Conservation (phyloP, 257 asterid species). For the Capsicum rhomboideum region DNA sequence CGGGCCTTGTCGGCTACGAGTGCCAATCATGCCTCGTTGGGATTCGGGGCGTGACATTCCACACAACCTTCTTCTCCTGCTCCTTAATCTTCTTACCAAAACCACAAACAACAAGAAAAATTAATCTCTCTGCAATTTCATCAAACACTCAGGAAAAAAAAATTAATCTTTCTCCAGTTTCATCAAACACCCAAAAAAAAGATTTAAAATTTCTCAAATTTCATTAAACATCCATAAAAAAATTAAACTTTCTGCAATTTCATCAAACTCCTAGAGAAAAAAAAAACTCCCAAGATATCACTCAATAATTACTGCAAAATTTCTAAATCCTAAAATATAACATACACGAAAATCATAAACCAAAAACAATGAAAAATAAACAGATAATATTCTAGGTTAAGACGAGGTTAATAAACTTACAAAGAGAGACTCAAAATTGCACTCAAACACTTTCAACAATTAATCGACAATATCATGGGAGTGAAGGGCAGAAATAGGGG, state of each 20-base stretch:
- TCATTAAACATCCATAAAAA: neutral
- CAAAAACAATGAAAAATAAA: neutral
- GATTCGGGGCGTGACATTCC: too few species aligned
- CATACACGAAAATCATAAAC: neutral
- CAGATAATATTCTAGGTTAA: neutral
- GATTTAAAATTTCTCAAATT: neutral
- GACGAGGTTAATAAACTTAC: neutral
- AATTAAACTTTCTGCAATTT: neutral
- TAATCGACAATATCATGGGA: neutral
- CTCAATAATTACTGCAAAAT: neutral
- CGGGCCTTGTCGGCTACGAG: too few species aligned
- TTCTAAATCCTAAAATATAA: neutral
- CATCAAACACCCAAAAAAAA: neutral
- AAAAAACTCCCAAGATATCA: neutral
- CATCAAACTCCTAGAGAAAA: neutral
- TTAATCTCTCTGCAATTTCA: too few species aligned
- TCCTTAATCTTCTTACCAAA: too few species aligned
- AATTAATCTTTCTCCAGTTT: neutral
- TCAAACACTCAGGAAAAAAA: too few species aligned
- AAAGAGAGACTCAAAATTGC: neutral
- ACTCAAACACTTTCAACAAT: neutral
- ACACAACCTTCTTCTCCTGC: too few species aligned
- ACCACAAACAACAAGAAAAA: too few species aligned
- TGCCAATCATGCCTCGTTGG: too few species aligned
- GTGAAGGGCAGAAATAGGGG: neutral